These are phyloP conservation scores for Trichophyton benhamiae DNA, from an alignment of 2,329 filamentous ascomycete species.

Conservation along the genomic window DNA sequence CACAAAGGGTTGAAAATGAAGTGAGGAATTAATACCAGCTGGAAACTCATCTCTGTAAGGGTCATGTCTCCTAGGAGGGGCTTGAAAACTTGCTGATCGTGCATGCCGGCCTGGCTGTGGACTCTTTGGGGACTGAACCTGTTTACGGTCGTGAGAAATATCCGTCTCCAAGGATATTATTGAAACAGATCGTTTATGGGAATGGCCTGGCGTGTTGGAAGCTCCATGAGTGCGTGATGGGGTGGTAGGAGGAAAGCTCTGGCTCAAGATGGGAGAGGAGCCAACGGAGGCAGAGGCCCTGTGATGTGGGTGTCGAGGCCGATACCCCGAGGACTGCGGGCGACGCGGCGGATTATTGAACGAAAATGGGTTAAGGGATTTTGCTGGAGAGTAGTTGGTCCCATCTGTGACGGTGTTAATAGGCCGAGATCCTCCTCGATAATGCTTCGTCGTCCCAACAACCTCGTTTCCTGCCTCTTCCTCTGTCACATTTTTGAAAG, in stretches of 20 bases:
- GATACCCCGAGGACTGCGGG: constrained; percentile 24
- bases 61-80: constrained; percentile 42
- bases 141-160: constrained; percentile 22
- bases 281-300: constrained; percentile 30
- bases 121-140: constrained; percentile 25
- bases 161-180: constrained; percentile 63
- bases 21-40: constrained; percentile 21
- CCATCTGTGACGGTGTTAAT: constrained; percentile 23
- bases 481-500: constrained; percentile 72
- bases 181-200: constrained; percentile 64
- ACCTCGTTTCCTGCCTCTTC: constrained; percentile 25
- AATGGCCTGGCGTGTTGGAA: constrained; percentile 34
- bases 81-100: constrained; percentile 71
- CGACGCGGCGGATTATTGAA: constrained; percentile 24
- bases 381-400: constrained; percentile 29
- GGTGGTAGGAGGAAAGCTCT: constrained; percentile 30
- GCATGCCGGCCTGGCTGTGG: constrained; percentile 55
- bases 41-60: constrained; percentile 28
- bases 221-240: constrained; percentile 9
- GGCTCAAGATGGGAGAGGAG: constrained; percentile 27
- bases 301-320: constrained; percentile 22
- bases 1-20: background rate
- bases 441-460: constrained; percentile 22
- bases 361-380: constrained; percentile 27
- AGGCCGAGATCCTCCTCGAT: constrained; percentile 28